These are phyloP conservation scores for Picochlorum sp. DNA, from an alignment of 139 green algal species.

Conservation along the genomic window DNA sequence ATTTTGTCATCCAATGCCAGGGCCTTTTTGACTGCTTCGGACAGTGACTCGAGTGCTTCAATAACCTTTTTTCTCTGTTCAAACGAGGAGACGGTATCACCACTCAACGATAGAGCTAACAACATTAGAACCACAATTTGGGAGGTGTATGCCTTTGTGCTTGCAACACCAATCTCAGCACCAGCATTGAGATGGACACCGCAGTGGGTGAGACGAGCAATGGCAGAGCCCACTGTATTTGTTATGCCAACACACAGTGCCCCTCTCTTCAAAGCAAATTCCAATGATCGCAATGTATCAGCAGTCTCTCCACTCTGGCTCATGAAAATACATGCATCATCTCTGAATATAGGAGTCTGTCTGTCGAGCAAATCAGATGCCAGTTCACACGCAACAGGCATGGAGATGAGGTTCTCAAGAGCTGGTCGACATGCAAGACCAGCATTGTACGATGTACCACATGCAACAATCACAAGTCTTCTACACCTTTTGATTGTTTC, in stretches of 20 bases:
- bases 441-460: slow-evolving; percentile 86
- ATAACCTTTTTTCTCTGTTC: slow-evolving; percentile 73
- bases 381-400: slow-evolving; percentile 89
- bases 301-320: slow-evolving; percentile 91
- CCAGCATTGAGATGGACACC: slow-evolving; percentile 91
- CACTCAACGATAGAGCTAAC: slow-evolving; percentile 81
- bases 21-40: slow-evolving; percentile 44
- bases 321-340: slow-evolving; percentile 92
- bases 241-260: slow-evolving; percentile 94
- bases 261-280: slow-evolving; percentile 71
- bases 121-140: slow-evolving; percentile 88
- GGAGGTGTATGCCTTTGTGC: slow-evolving; percentile 79
- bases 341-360: slow-evolving; percentile 74
- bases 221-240: slow-evolving; percentile 92
- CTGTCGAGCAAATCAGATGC: slow-evolving; percentile 88
- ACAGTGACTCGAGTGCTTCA: slow-evolving; percentile 60
- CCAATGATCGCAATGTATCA: slow-evolving; percentile 82
- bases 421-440: slow-evolving; percentile 61
- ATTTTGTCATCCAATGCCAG: slow-evolving; percentile 74
- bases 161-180: slow-evolving; percentile 93
- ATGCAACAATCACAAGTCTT: slow-evolving; percentile 88
- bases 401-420: slow-evolving; percentile 37
- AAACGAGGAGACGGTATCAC: slow-evolving; percentile 77
- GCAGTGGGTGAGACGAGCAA: slow-evolving; percentile 82
- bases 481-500: slow-evolving; percentile 59